These are phyloP conservation scores for Brettanomyces anomalus DNA, from an alignment of 805 yeast species.

Conservation along the genomic window DNA sequence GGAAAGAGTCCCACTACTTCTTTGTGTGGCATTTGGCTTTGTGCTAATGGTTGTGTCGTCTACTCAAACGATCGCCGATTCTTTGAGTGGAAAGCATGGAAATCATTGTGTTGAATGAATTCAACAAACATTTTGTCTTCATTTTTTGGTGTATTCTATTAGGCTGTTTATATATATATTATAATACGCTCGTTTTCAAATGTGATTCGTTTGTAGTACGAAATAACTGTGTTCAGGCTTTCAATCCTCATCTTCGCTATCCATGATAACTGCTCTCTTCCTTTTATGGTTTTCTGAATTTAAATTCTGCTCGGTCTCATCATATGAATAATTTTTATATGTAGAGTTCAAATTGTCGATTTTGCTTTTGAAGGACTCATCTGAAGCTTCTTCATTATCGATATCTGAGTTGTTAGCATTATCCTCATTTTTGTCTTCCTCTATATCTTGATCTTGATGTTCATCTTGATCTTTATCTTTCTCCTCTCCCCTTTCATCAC, in stretches of 20 bases:
- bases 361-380: not conserved
- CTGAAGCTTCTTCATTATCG: not conserved
- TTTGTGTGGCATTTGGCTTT: constrained; percentile 64
- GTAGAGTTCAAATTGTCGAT: no score
- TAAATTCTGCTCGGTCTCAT: not conserved
- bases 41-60: constrained; percentile 77
- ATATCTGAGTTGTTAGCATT: not conserved
- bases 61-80: constrained; percentile 51
- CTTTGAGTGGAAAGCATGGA: constrained; percentile 31
- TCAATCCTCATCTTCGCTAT: constrained; percentile 2
- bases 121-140: no score
- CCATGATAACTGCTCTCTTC: not conserved
- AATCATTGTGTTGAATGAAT: constrained; percentile 36
- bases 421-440: not conserved
- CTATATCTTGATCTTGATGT: not conserved
- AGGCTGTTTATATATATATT: no score
- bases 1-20: constrained; percentile 48
- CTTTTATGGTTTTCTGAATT: not conserved
- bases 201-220: not conserved
- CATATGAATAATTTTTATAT: no score
- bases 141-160: no score
- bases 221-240: constrained; percentile 1
- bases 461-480: not conserved
- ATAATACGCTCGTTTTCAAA: no score
- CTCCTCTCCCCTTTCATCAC: no score